Base-by-base conservation (phyloP, 495 filamentous ascomycete genomes). In the Staphylotrichum tortipilum region DNA sequence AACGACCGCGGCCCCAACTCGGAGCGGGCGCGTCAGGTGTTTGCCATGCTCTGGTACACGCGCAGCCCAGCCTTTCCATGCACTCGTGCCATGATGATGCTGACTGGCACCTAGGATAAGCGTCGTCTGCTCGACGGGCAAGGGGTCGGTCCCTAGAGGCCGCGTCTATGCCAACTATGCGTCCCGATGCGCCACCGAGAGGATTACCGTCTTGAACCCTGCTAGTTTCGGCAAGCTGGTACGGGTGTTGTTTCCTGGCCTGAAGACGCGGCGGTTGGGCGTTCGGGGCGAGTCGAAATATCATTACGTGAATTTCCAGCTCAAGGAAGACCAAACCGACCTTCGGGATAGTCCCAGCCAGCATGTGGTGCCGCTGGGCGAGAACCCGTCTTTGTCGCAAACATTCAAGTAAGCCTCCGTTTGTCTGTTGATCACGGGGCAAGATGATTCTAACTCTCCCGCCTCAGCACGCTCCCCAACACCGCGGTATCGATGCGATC, bases 211-310 rank as follows among this genome's bases (percentile, higher is more conserved):
- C 4, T 58, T 98, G 47, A 98, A 98, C 57, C 89, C 94, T 26
- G 92, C 92, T 6, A 96, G 90, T 6, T 98, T 98, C 70, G 92
- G 92, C 28, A 98, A 98, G 63, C 79, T 97, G 22, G 92, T 98
- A 22, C 80, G 94, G 10, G 90, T 97, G 24, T 86, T 97, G 33
- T 98, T 96, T 54, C 91, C 90, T 2, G 89, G 88, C 37, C 81
- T 98, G 15, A 89, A 94, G 62, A 97, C 92, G 10, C 79, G 92
- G 33, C 77, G 92, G 42, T 75, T 98, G 11, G 92, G 92, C 37
- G 89, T 97, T 34, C 82, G 92, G 18, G 94, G 94, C 35, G 89
- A 96, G 68, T 97, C 94, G 5, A 98, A 98, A 65, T 98, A 98
- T 65, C 94, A 98, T 61, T 98, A 98, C 61, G 88, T 92, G 37